Base-by-base conservation (phyloP, 2,329 filamentous ascomycete species). In the Pseudocercospora eumusae region DNA sequence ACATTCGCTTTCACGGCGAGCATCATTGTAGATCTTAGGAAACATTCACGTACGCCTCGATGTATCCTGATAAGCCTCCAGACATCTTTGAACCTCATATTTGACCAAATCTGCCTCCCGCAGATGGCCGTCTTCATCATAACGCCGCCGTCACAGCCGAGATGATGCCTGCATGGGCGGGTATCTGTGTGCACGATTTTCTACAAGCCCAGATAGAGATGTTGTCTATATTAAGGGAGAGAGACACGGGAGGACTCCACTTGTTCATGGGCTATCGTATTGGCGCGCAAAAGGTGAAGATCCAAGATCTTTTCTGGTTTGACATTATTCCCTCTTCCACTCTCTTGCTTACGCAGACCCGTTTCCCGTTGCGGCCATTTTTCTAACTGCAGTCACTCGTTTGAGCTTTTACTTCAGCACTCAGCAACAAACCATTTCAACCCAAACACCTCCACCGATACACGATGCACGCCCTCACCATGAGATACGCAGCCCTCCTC, bases 351-450 rank as follows among this genome's bases (percentile, higher is more conserved):
- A 18, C 28, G 25, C 33, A 20, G 11, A 5, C 21, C 28, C 18
- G 52, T 56, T 27, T 40, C 42, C 18, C 10, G 27, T 33, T 40
- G 31, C 60, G 33, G 20, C 18, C 27, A 25, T 42, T 50, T 44
- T n/a, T n/a, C 61, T 57, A 4, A 60, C 61, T 20, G 8, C 61
- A 63, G 61, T 60, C 57, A 56, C 23, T 63, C 57, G 57, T 57
- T 63, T 56, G 8, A 28, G 20, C 10, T 52, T 54, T 31, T 8
- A 23, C 23, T 50, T 50, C 15, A 23, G 23, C 47, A 11, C 7
- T 3, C 23, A n/a, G n/a, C 20, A 50, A 7, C 20, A 11, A 23
- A 25, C 2, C 3, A 5, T 4, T 21, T 25, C 9, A 11, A 13
- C 20, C 45, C 3, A 10, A 50, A 15, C 45, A 11, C 21, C 15